Evolutionary conservation across 2,329 filamentous ascomycete species (phyloP).

Genomic region (Cladosporium sp.): DNA sequence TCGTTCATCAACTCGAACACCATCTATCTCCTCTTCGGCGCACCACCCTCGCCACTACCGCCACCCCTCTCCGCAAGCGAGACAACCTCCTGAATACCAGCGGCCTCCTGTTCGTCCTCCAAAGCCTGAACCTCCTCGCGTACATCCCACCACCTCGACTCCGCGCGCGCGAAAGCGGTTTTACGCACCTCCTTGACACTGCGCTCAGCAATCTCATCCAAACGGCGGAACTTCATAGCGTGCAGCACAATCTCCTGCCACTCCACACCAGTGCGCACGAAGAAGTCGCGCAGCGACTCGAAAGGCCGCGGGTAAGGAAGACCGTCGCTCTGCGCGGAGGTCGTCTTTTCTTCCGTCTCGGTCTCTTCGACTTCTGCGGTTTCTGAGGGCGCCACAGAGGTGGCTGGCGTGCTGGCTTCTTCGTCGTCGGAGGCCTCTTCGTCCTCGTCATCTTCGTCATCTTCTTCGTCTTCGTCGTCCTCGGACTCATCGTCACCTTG

Average conservation of each 20-base stretch:
- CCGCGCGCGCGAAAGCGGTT: slow-evolving; percentile 83
- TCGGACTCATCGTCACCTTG: slow-evolving; percentile 52
- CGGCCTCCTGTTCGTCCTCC: slow-evolving; percentile 94
- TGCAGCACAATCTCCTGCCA: slow-evolving; percentile 90
- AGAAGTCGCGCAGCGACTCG: slow-evolving; percentile 89
- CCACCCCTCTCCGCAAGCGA: slow-evolving; percentile 73
- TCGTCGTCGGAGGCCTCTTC: slow-evolving; percentile 23
- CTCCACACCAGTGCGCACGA: slow-evolving; percentile 77
- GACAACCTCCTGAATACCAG: slow-evolving; percentile 92
- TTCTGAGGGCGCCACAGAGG: slow-evolving; percentile 23
- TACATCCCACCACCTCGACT: slow-evolving; percentile 99
- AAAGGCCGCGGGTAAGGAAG: slow-evolving; percentile 80
- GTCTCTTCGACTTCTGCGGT: slow-evolving; percentile 24
- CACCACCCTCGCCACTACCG: slow-evolving; percentile 24
- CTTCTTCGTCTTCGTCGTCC: slow-evolving; percentile 50
- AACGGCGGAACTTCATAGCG: slow-evolving; percentile 66
- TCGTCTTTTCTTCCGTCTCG: slow-evolving; percentile 26
- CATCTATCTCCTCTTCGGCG: slow-evolving; percentile 11
- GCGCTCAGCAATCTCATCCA: slow-evolving; percentile 63
- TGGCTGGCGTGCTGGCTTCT: slow-evolving; percentile 44
- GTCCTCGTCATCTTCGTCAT: slow-evolving; percentile 58
- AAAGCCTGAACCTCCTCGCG: slow-evolving; percentile 87
- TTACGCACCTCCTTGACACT: slow-evolving; percentile 90
- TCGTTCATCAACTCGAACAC: background rate
- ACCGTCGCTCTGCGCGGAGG: slow-evolving; percentile 66